Conservation (phyloP, 805 yeast species). For the Pichia cabralensis region DNA sequence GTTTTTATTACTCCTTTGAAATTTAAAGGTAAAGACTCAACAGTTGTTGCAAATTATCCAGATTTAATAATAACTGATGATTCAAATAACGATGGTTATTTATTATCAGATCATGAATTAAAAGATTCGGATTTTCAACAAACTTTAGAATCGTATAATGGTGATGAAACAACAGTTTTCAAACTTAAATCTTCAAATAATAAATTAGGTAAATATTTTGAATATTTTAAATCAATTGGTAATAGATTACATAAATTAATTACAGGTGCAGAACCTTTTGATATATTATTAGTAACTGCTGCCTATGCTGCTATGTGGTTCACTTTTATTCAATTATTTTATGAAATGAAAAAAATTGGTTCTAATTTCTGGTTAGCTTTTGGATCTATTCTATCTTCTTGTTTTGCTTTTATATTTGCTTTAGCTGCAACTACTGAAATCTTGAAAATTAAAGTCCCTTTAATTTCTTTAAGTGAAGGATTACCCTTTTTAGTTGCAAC, state of each 20-base stretch:
- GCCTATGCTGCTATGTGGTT: slow-evolving; percentile 87
- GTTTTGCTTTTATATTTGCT: slow-evolving; percentile 78
- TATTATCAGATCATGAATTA: slow-evolving; percentile 24
- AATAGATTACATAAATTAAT: slow-evolving; percentile 36
- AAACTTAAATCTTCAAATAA: slow-evolving; percentile 44
- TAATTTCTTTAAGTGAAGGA: slow-evolving; percentile 77
- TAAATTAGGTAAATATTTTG: slow-evolving; percentile 46
- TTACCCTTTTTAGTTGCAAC: slow-evolving; percentile 88
- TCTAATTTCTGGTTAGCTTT: slow-evolving; percentile 83
- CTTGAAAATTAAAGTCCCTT: slow-evolving; percentile 52
- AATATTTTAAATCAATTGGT: slow-evolving; percentile 34
- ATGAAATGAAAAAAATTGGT: slow-evolving; percentile 68
- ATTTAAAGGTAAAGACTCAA: slow-evolving; percentile 36
- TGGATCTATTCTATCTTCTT: slow-evolving; percentile 67
- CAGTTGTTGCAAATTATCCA: too few relatives aligned
- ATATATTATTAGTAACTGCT: slow-evolving; percentile 62
- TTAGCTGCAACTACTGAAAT: slow-evolving; percentile 49
- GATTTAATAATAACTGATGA: too few relatives aligned
- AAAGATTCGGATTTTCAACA: slow-evolving; percentile 14
- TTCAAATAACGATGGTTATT: slow-evolving; percentile 32
- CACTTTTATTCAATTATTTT: slow-evolving; percentile 63
- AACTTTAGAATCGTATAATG: slow-evolving; percentile 28
- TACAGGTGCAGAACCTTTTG: slow-evolving; percentile 75
- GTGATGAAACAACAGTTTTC: slow-evolving; percentile 45
- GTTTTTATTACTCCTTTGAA: slow-evolving; percentile 45